Evolutionary conservation across 192 early-diverging fungal species (phyloP), one percentile per base, ranked within the genome.

Genomic region (Podila minutissima): DNA sequence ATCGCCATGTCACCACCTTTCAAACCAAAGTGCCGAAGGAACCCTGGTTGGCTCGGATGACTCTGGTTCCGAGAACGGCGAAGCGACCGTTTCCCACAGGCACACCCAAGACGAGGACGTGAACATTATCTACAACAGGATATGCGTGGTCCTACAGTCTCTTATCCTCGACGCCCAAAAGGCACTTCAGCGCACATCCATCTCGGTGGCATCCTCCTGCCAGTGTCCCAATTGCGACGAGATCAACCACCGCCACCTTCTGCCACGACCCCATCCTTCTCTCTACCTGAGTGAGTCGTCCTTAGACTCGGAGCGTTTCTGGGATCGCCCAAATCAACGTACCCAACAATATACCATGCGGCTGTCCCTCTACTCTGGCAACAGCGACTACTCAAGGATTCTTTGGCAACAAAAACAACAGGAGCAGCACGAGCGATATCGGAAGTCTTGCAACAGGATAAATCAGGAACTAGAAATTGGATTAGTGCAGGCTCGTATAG

Each of bases 351-450:
- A 29, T 63, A 9, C 20, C 33, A 9, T 20, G 20, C 19, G 62
- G 13, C 28, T n/a, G 2, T 65, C 77, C 2, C 59, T 32, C 31
- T 81, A 81, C n/a, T 59, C 70, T 20, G 57, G 71, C 37, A 73
- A 37, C 28, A 69, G 57, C 49, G 71, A 81, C 31, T 59, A 68
- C 63, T 65, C 71, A 6, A 72, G 71, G 48, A 81, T 81, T 17
- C 55, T 69, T 46, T 81, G 77, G 77, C 71, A 58, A 33, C 70
- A 81, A 57, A 81, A 81, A 62, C 77, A 81, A 20, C 66, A 81
- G n/a, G 77, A 81, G 57, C 77, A 81, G 29, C 70, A 81, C 24
- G 77, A 81, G 29, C 66, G 77, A 28, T 81, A 81, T 38, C 72
- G 77, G n/a, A 72, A 66, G 24, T 81, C 77, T 17, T 73, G 71